Conservation (phyloP, 2,329 filamentous ascomycete genomes). For the Dothistroma septosporum region DNA sequence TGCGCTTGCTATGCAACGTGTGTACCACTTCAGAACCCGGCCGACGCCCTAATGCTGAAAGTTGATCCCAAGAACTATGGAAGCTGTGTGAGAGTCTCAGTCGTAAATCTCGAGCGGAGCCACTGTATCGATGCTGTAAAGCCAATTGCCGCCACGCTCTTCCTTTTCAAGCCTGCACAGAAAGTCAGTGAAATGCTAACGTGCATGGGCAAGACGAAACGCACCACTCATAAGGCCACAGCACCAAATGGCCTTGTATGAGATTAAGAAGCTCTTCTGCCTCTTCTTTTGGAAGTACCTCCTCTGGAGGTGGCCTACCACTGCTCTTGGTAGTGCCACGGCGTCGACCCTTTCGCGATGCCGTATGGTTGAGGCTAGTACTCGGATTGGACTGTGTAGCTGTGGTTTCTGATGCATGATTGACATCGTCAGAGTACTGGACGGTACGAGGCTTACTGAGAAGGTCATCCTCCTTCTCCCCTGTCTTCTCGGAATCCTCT, state of each 20-base stretch:
- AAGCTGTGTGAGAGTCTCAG: slow-evolving; percentile 11
- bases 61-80: background rate
- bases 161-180: slow-evolving; percentile 69
- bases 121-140: slow-evolving; percentile 93
- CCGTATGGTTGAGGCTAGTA: slow-evolving; percentile 19
- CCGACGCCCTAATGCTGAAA: background rate
- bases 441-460: slow-evolving; percentile 32
- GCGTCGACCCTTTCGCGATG: slow-evolving; percentile 58
- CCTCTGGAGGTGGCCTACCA: slow-evolving; percentile 63
- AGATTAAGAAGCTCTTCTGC: slow-evolving; percentile 76
- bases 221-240: slow-evolving; percentile 91
- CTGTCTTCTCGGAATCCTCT: slow-evolving; percentile 33
- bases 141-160: slow-evolving; percentile 90
- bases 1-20: slow-evolving; percentile 2
- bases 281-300: slow-evolving; percentile 68
- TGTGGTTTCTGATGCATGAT: slow-evolving; percentile 30
- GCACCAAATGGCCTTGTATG: slow-evolving; percentile 81
- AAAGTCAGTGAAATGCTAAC: slow-evolving; percentile 13
- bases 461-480: slow-evolving; percentile 27
- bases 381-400: slow-evolving; percentile 23
- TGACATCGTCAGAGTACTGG: slow-evolving; percentile 30
- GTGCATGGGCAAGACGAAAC: slow-evolving; percentile 21
- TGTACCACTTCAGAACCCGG: background rate
- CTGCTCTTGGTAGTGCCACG: slow-evolving; percentile 68
- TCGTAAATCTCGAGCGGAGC: slow-evolving; percentile 91